Evolutionary conservation across 106 monocot genomes (phyloP), one percentile per base, ranked within the genome.

Genomic region (Dioscorea dumetorum): DNA sequence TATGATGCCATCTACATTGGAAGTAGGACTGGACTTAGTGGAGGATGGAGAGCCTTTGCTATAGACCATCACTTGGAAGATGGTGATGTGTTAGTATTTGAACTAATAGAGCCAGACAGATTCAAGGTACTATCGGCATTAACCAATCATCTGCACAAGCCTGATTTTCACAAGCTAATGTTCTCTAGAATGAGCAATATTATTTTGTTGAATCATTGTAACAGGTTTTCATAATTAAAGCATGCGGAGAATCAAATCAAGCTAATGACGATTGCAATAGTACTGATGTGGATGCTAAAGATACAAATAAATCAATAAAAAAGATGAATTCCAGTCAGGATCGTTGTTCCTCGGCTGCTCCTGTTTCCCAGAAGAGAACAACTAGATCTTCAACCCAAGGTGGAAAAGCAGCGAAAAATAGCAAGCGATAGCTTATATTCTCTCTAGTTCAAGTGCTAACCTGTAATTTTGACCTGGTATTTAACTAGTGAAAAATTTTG

Each of bases 1-100:
- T 75, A 64, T 63, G 87, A 92, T 62, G 63, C 82, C 16, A 35
- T 88, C 28, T 92, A 92, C 63, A 84, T 92, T 20, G 87, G 73
- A 14, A 75, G 53, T 50, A 72, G 83, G 28, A 76, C 74, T 8
- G 91, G 88, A n/a, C 85, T 92, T 35, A 92, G 91, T 76, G 91
- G 91, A 64, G 91, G 88, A 20, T 91, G 91, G 91, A 81, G 74
- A 81, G 85, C 82, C 53, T 93, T 93, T 77, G 73, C 88, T 2
- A 62, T 83, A 67, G 64, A 87, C 22, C 88, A 85, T 66, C 68
- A 77, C 18, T 79, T 93, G 78, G 92, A 93, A 70, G 82, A 85
- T 76, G 92, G 88, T 5, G 92, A 93, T 72, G 80, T 68, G 8
- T 72, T 93, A 64, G 60, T 93, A 28, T 93, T 93, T 73, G 85